Evolutionary conservation across 768 basidiomycete genomes (phyloP), one percentile per base, ranked within the genome.

Genomic region (Xanthoconium stramineum): DNA sequence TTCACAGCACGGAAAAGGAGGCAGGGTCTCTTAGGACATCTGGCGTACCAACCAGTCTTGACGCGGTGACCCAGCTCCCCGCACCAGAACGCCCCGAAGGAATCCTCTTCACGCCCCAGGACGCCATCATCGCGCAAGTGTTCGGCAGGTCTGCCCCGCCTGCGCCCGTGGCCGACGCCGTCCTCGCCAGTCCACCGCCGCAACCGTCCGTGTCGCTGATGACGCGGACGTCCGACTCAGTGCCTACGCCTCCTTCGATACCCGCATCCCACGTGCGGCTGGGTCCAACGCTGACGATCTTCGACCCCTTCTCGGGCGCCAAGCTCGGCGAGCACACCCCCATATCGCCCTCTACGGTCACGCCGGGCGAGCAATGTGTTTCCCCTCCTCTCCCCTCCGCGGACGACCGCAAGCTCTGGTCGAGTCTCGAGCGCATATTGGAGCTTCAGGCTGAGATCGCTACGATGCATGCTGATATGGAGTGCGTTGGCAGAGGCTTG

Each of bases 391-490:
- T 65, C 47, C 58, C 51, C 52, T 47, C 49, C 0, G 50, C 49
- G 17, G 72, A 71, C 46, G 78, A 79, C 59, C 81, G 80, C 49
- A 81, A 79, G 51, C 67, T 88, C 47, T 91, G 89, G 89, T 64
- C 78, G 0, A 83, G 86, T 58, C 78, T 91, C 15, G 82, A 82
- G 19, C 78, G 78, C 43, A 85, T 91, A n/a, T 68, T 89, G 58
- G 84, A 85, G 37, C 70, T 91, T 32, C 88, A 91, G 67, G 82
- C 80, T 52, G 82, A 88, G 59, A 82, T 91, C 35, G 84, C 89
- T 6, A 75, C 74, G 59, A 82, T 88, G 80, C 89, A 91, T 65
- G 71, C 84, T 11, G 82, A 85, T 28, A 88, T 91, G 86, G 89
- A 91, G 67, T 80, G 80, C 39, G 77, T 86, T 1, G 53, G 40